A percentile compares a stretch with the other conserved stretches of the same genome.
phyloP scores from a whole-genome alignment of 1,139 yeast species.

The Suhomyces bolitotheri region DNA sequence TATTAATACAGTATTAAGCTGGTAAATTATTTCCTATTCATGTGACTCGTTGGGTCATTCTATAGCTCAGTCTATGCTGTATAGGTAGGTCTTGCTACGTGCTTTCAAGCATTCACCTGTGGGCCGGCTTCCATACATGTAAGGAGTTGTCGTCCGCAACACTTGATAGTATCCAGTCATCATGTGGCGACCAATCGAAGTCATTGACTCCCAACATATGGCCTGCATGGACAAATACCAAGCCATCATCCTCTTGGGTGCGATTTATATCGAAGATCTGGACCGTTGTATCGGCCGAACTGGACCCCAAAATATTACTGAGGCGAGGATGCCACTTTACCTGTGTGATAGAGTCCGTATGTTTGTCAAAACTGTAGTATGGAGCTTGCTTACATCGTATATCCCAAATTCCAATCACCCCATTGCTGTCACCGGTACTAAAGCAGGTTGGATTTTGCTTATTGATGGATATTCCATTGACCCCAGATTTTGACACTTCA shows the following conservation, averaged over 20 bases:
- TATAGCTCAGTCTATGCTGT: too few species aligned
- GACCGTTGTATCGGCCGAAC: conserved; percentile 71
- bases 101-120: too few species aligned
- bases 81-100: too few species aligned
- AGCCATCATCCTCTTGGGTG: conserved; percentile 38
- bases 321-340: conserved; percentile 76
- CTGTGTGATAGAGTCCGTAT: conserved; percentile 62
- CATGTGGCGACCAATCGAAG: conserved; percentile 80
- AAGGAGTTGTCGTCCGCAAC: conserved; percentile 88
- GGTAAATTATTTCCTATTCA: too few species aligned
- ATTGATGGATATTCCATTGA: conserved; percentile 69
- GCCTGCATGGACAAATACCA: conserved; percentile 81
- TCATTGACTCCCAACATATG: conserved; percentile 89
- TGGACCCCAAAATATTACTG: conserved; percentile 64
- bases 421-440: conserved; percentile 73
- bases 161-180: conserved; percentile 76
- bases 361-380: conserved; percentile 45
- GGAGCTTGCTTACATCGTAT: conserved; percentile 42
- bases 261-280: conserved; percentile 65
- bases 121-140: conserved; percentile 85
- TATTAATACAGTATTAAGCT: too few species aligned
- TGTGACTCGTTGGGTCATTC: too few species aligned
- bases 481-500: conserved; percentile 44
- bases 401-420: conserved; percentile 68
- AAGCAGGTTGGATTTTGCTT: conserved; percentile 52